Percentiles rank a stretch among this genome's conserved stretches.
Conservation (phyloP, 441 rosid genomes). For the Pelargonium australe region DNA sequence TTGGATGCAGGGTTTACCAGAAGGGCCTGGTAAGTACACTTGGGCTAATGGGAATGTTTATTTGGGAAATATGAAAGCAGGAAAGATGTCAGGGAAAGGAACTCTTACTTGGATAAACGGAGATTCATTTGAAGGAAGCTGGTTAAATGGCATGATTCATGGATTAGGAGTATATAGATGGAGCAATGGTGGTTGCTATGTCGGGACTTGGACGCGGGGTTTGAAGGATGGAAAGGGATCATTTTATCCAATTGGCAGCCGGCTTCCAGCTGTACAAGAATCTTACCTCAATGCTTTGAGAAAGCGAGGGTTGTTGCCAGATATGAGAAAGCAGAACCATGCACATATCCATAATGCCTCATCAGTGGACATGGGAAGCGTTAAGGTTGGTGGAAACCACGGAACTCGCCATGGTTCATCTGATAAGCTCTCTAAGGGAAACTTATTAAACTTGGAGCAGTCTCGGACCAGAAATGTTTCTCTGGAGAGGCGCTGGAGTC, state of each 20-base stretch:
- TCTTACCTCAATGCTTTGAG: conserved; percentile 73
- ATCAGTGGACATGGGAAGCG: conserved; percentile 53
- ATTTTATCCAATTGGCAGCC: conserved; percentile 78
- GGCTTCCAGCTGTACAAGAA: conserved; percentile 65
- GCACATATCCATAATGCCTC: conserved; percentile 57
- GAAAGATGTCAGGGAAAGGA: conserved; percentile 92
- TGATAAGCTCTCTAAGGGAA: conserved; percentile 55
- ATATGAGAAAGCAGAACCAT: conserved; percentile 61
- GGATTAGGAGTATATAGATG: conserved; percentile 91
- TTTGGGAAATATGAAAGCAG: conserved; percentile 84
- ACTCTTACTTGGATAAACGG: conserved; percentile 77
- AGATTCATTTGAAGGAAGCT: conserved; percentile 83
- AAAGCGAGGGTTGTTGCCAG: conserved; percentile 82
- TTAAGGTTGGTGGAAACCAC: conserved; percentile 42
- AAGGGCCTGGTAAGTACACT: conserved; percentile 93
- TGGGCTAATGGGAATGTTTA: conserved; percentile 83
- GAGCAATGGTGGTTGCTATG: conserved; percentile 79
- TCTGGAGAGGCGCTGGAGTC: conserved; percentile 93
- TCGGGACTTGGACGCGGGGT: conserved; percentile 96
- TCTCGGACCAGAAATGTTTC: conserved; percentile 63
- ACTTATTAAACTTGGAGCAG: conserved; percentile 68
- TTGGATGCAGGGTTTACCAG: conserved; percentile 87
- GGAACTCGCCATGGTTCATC: conserved; percentile 24
- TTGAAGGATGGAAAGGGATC: conserved; percentile 98
- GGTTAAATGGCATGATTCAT: conserved; percentile 91